Evolutionary conservation across 2,329 filamentous ascomycete genomes (phyloP).

Genomic region (Onygena corvina): DNA sequence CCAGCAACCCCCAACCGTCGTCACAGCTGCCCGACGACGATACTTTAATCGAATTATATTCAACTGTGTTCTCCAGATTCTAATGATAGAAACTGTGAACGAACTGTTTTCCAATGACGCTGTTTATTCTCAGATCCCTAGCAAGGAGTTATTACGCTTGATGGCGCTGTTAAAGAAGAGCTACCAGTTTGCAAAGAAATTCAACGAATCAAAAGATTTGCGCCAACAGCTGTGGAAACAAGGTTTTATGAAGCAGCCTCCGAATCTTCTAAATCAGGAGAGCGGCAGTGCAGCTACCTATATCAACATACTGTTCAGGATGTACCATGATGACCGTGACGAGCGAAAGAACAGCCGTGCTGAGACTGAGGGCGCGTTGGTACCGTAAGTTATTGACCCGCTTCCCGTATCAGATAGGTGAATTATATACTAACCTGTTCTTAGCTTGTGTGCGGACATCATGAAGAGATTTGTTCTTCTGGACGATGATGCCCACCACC

Average conservation of each 20-base stretch:
- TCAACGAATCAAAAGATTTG: constrained; percentile 95
- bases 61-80: constrained; percentile 87
- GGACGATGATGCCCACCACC: constrained; percentile 91
- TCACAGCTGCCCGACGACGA: constrained; percentile 80
- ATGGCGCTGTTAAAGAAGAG: constrained; percentile 93
- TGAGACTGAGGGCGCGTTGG: constrained; percentile 81
- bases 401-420: not conserved
- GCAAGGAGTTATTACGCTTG: constrained; percentile 71
- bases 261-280: constrained; percentile 95
- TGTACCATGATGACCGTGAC: constrained; percentile 83
- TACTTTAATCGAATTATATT: constrained; percentile 99
- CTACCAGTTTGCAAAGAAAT: constrained; percentile 90
- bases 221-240: constrained; percentile 90
- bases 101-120: constrained; percentile 96
- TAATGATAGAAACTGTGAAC: constrained; percentile 99
- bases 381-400: constrained; percentile 48
- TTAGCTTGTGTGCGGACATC: constrained; percentile 76
- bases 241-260: constrained; percentile 98
- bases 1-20: constrained; percentile 79
- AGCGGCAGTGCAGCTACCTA: constrained; percentile 87
- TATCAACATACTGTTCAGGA: constrained; percentile 86
- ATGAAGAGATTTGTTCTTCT: constrained; percentile 71
- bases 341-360: constrained; percentile 67
- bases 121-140: constrained; percentile 88
- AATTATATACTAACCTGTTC: constrained; percentile 17